Conservation (phyloP, 169 alveolate species). For the Eimeria necatrix region DNA sequence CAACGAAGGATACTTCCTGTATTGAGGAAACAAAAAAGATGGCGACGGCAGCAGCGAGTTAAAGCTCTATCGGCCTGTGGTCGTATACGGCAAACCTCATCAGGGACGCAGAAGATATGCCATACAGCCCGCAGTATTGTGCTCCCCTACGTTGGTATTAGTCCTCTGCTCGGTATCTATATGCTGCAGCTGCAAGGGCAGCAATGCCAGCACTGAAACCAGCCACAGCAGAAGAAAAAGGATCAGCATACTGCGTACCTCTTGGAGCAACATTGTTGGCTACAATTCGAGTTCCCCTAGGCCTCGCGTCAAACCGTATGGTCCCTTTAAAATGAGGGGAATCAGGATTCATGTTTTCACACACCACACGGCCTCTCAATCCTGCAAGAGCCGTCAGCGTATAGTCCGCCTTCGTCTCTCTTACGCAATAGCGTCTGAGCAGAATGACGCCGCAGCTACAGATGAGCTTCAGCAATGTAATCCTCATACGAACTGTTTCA, state of each 20-base stretch:
- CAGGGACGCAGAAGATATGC: too few relatives aligned
- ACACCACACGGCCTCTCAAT: slow-evolving; percentile 58
- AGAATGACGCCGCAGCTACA: background rate
- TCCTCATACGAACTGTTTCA: too few relatives aligned
- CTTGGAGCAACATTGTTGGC: slow-evolving; percentile 61
- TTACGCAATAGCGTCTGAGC: slow-evolving; percentile 53
- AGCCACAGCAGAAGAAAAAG: background rate
- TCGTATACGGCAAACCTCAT: too few relatives aligned
- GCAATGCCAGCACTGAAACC: background rate
- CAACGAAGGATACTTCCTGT: slow-evolving; percentile 66
- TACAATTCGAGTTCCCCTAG: slow-evolving; percentile 61
- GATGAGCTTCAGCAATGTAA: too few relatives aligned
- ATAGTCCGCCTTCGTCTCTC: slow-evolving; percentile 62
- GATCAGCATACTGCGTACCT: slow-evolving; percentile 18
- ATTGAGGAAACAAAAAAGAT: too few relatives aligned
- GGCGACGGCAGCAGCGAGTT: too few relatives aligned
- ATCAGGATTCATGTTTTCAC: slow-evolving; percentile 2
- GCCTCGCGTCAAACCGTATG: slow-evolving; percentile 61
- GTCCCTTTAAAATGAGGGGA: slow-evolving; percentile 60
- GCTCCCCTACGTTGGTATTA: background rate
- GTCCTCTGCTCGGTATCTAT: too few relatives aligned
- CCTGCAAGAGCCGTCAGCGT: slow-evolving; percentile 62
- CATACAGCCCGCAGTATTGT: background rate
- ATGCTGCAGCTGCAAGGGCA: background rate
- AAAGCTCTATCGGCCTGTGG: too few relatives aligned